phyloP scores from a whole-genome alignment of 73 alveolate genomes.

The Urostyla sp. region DNA sequence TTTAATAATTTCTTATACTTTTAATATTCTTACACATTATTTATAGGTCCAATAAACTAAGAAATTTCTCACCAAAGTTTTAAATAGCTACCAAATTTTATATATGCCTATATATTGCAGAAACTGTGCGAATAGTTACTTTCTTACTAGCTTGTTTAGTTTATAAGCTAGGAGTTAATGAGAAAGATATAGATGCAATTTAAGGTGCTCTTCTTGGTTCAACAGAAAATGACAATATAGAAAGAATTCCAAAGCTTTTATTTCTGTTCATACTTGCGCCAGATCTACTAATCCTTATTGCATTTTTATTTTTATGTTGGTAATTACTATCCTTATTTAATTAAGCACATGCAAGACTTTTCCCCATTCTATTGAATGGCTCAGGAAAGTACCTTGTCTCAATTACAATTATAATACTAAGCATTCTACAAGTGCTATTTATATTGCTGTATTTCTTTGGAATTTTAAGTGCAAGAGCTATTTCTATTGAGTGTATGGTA shows the following conservation, averaged over 20 bases:
- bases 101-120: not conserved
- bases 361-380: conserved; percentile 13
- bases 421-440: conserved; percentile 10
- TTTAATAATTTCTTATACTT: not conserved
- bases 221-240: conserved; percentile 3
- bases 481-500: conserved; percentile 39
- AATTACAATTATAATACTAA: conserved; percentile 6
- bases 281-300: conserved; percentile 37
- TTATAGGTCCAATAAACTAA: no score
- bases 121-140: conserved; percentile 3
- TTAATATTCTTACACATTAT: not conserved
- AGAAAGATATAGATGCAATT: conserved; percentile 5
- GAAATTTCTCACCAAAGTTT: conserved; percentile 4
- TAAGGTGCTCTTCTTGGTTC: conserved; percentile 32
- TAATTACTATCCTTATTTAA: conserved; percentile 38
- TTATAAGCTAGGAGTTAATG: conserved; percentile 32
- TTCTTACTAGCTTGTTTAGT: conserved; percentile 2
- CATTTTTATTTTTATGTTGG: conserved; percentile 43
- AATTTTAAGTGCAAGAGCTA: conserved; percentile 25
- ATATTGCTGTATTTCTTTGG: conserved; percentile 21
- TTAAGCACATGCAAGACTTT: conserved; percentile 52
- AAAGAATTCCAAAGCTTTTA: conserved; percentile 27
- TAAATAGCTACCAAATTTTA: conserved; percentile 10
- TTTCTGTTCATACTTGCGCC: conserved; percentile 47
- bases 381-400: conserved; percentile 15